phyloP scores from a whole-genome alignment of 129 eudicot genomes.

The Tanacetum coccineum region DNA sequence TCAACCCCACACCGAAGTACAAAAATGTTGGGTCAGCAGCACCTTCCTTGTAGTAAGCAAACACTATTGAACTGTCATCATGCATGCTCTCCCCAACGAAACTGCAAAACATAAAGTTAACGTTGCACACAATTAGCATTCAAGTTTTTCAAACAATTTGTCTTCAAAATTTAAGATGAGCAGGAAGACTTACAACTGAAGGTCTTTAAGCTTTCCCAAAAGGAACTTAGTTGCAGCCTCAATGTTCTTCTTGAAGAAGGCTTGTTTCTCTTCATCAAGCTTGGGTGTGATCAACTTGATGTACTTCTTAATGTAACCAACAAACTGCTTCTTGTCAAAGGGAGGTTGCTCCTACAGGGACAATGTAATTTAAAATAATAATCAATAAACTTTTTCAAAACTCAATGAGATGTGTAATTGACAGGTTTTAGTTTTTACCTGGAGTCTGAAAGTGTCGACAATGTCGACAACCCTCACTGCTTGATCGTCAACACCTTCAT shows the following conservation, averaged over 20 bases:
- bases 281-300: constrained; percentile 52
- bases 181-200: constrained; percentile 56
- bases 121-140: not conserved
- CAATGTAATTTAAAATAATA: not conserved
- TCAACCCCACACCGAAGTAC: constrained; percentile 53
- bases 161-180: not conserved
- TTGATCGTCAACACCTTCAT: constrained; percentile 66
- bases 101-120: constrained; percentile 24
- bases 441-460: constrained; percentile 79
- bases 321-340: constrained; percentile 69
- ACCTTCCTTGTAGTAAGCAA: constrained; percentile 71
- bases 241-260: constrained; percentile 51
- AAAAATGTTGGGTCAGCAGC: constrained; percentile 56
- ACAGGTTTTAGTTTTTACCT: constrained; percentile 30
- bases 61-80: constrained; percentile 55
- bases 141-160: not conserved
- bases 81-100: constrained; percentile 79
- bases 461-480: constrained; percentile 70
- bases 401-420: not conserved
- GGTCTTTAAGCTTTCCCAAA: constrained; percentile 60
- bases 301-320: constrained; percentile 66
- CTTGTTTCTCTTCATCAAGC: constrained; percentile 50
- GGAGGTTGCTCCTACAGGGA: constrained; percentile 64
- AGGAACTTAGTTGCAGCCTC: constrained; percentile 64
- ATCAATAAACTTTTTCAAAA: not conserved